phyloP scores from a whole-genome alignment of 768 basidiomycete genomes.

The Leccinum subtestaceum region DNA sequence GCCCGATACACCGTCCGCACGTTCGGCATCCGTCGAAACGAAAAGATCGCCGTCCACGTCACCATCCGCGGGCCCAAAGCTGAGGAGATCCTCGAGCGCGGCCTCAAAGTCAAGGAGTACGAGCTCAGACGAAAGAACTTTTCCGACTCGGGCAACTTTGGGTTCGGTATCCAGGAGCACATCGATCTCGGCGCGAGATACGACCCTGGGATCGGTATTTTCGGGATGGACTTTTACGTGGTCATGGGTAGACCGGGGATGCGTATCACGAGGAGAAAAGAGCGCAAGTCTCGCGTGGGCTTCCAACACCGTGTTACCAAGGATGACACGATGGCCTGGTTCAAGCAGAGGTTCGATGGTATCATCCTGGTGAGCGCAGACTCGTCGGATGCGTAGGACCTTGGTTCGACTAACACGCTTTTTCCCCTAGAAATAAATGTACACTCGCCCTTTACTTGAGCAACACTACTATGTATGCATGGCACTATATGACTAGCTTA shows the following conservation, averaged over 20 bases:
- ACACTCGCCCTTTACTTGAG: neutral
- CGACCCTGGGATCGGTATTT: constrained; percentile 98
- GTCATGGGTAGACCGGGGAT: constrained; percentile 96
- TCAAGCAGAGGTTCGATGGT: constrained; percentile 99
- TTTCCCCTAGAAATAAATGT: constrained; percentile 27
- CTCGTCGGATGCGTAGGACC: neutral
- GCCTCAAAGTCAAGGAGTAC: constrained; percentile 99
- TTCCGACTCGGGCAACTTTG: constrained; percentile 98
- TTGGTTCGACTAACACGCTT: neutral
- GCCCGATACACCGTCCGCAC: constrained; percentile 99
- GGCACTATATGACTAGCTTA: constrained; percentile 25
- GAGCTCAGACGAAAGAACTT: constrained; percentile 97
- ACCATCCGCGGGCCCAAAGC: constrained; percentile 99
- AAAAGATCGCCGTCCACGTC: constrained; percentile 98
- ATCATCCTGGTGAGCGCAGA: constrained; percentile 78
- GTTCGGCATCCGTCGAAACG: constrained; percentile 99
- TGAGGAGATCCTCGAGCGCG: constrained; percentile 98
- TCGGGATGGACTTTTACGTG: constrained; percentile 99
- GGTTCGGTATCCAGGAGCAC: constrained; percentile 98
- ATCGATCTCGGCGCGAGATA: constrained; percentile 99
- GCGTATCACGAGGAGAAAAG: constrained; percentile 88
- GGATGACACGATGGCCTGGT: constrained; percentile 97
- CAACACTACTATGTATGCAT: constrained; percentile 20
- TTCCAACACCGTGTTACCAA: constrained; percentile 88
- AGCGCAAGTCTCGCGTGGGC: constrained; percentile 84